Base-by-base conservation (phyloP, 2,329 filamentous ascomycete genomes). In the Lomentospora prolificans region DNA sequence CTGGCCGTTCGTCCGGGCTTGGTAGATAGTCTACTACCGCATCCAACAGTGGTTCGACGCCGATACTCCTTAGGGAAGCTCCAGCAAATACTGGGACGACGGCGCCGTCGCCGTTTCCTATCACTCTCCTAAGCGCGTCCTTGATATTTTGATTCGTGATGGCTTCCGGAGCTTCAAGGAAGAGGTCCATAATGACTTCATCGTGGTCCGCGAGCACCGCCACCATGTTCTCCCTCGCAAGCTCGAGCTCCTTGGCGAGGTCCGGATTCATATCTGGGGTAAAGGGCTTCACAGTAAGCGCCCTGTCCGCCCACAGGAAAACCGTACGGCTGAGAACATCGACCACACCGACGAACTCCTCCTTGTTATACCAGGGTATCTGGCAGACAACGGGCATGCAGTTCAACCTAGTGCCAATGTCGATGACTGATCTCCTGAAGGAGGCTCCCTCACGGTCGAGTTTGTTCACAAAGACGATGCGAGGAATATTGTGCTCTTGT, bases 371-470 rank as follows among this genome's bases (percentile, higher is more conserved):
- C 90, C 91, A 96, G 0, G 94, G 94, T 59, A 97, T 91, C 64
- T 96, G 91, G 64, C 92, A 96, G 7, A 97, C 84, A 12, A 94
- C 84, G 2, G 94, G 94, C 85, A 88, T 95, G 1, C 85, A 87
- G 58, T 84, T 81, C 19, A 99, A 76, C 55, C 89, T 81, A 0
- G 85, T 77, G 2, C 88, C 91, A 28, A 96, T 85, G 64, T 97
- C 91, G 57, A 87, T 85, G 1, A 97, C 86, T 0, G 92, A 92
- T 55, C 86, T 82, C 25, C 85, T 85, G 72, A 97, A 97, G 0
- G 79, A 83, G 2, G 87, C 87, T 8, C 87, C 87, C 59, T 87
- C 85, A 28, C 87, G 82, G 64, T 91, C 87, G 5, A 91, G 76
- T 65, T 90, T 90, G 70, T 91, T 90, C 63, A 90, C 81, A 61